Evolutionary conservation across 2,329 filamentous ascomycete species (phyloP).

Genomic region (Byssoonygena ceratinophila): DNA sequence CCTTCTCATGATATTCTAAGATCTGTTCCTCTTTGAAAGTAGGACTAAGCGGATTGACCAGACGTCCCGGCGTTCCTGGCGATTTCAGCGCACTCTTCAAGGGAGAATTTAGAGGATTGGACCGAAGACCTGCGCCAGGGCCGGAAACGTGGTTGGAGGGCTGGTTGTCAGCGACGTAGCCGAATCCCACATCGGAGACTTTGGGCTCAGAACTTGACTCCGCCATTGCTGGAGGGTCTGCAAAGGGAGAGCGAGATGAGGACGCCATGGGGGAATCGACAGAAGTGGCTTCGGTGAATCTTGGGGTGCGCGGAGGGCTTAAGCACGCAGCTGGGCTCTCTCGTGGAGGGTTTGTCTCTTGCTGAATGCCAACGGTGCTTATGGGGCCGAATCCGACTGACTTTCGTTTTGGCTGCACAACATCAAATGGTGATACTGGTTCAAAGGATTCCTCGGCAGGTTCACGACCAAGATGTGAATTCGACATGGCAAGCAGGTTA

Average conservation of each 20-base stretch:
- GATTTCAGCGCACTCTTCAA: conserved; percentile 85
- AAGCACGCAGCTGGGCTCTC: conserved; percentile 21
- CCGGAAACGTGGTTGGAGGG: conserved; percentile 41
- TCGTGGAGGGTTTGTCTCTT: background rate
- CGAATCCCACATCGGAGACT: conserved; percentile 81
- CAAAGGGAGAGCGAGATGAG: conserved; percentile 39
- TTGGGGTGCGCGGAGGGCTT: conserved; percentile 48
- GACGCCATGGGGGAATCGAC: conserved; percentile 52
- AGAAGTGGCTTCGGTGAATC: conserved; percentile 56
- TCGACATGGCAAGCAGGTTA: conserved; percentile 13
- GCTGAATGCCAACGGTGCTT: conserved; percentile 18
- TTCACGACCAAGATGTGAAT: conserved; percentile 13
- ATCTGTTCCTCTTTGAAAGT: conserved; percentile 82
- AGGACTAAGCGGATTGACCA: conserved; percentile 73
- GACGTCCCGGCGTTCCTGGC: conserved; percentile 67
- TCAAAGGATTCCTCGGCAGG: conserved; percentile 15
- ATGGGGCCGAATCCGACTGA: conserved; percentile 22
- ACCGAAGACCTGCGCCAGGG: conserved; percentile 40
- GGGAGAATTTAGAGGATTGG: conserved; percentile 61
- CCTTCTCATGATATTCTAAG: conserved; percentile 70
- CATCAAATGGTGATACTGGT: conserved; percentile 22
- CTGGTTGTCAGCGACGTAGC: conserved; percentile 61
- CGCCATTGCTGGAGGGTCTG: conserved; percentile 39
- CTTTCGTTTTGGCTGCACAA: conserved; percentile 29
- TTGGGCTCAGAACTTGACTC: conserved; percentile 46